Evolutionary conservation across 306 rosid species (phyloP).

Genomic region (Carpinus viminea): DNA sequence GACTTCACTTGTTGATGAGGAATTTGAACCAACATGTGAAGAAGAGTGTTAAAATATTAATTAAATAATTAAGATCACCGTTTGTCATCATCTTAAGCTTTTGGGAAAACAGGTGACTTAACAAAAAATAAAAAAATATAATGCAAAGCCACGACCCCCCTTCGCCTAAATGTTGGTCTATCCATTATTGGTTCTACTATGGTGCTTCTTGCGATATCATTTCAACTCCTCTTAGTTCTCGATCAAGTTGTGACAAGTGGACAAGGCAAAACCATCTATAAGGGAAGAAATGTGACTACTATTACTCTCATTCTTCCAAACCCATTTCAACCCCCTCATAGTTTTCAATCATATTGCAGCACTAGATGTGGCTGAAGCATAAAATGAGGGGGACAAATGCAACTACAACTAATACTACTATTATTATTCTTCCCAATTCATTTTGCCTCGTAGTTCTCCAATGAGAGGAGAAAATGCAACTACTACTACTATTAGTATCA

Average conservation of each 20-base stretch:
- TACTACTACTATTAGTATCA: not conserved
- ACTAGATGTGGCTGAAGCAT: not conserved
- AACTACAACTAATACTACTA: not conserved
- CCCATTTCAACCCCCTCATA: not conserved
- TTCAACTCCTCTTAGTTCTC: not conserved
- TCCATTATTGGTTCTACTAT: not conserved
- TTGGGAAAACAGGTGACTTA: not conserved
- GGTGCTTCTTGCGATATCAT: not conserved
- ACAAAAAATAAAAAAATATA: not conserved
- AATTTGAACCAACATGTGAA: too few species aligned
- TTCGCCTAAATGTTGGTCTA: not conserved
- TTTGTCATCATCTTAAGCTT: too few species aligned
- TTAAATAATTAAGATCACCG: too few species aligned
- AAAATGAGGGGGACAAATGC: not conserved
- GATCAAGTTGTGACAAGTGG: not conserved
- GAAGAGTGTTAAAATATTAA: too few species aligned
- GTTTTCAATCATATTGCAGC: not conserved
- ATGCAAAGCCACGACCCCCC: not conserved
- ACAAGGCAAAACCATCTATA: not conserved
- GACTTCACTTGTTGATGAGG: too few species aligned
- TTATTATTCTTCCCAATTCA: not conserved
- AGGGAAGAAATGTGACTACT: not conserved
- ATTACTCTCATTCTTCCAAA: not conserved
- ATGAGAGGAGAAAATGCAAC: not conserved
- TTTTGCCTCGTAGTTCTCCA: not conserved